Percentiles rank a stretch among this genome's conserved stretches.
These are phyloP conservation scores for Letharia lupina DNA, from an alignment of 495 filamentous ascomycete genomes.

Conservation along the genomic window DNA sequence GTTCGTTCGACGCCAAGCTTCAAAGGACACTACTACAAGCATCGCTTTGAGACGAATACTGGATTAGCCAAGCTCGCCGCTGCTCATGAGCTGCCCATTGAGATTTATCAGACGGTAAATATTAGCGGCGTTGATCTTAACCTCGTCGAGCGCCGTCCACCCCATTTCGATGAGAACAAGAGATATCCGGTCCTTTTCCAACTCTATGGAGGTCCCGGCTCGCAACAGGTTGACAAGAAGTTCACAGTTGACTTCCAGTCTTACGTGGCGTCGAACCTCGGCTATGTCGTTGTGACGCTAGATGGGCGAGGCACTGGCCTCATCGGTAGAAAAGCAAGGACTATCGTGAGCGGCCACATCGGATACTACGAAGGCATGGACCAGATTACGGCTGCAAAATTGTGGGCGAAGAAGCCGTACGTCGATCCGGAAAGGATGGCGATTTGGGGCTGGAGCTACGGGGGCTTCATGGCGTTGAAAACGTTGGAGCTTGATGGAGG, in stretches of 20 bases:
- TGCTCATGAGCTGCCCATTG: conserved; percentile 72
- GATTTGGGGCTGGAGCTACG: conserved; percentile 98
- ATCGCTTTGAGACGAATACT: conserved; percentile 69
- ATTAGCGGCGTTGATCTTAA: conserved; percentile 73
- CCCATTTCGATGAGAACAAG: conserved; percentile 78
- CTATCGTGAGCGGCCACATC: conserved; percentile 72
- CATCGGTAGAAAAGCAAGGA: conserved; percentile 75
- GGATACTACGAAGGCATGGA: conserved; percentile 80
- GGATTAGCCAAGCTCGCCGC: conserved; percentile 57
- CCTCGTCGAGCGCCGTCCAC: conserved; percentile 80
- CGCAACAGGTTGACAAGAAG: conserved; percentile 72
- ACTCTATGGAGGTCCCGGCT: conserved; percentile 85
- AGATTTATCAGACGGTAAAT: conserved; percentile 77
- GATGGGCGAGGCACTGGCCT: conserved; percentile 90
- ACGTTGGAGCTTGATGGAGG: conserved; percentile 86
- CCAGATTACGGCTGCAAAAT: conserved; percentile 84
- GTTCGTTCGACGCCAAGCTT: conserved; percentile 75
- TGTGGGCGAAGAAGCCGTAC: conserved; percentile 75
- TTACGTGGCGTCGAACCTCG: conserved; percentile 74
- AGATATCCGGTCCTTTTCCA: conserved; percentile 92
- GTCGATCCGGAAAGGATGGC: conserved; percentile 74
- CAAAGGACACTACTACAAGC: conserved; percentile 46
- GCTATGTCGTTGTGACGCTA: conserved; percentile 93
- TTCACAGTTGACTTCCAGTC: conserved; percentile 86
- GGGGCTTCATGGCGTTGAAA: conserved; percentile 96